Evolutionary conservation across 805 yeast genomes (phyloP).

Genomic region (Ogataea parapolymorpha): DNA sequence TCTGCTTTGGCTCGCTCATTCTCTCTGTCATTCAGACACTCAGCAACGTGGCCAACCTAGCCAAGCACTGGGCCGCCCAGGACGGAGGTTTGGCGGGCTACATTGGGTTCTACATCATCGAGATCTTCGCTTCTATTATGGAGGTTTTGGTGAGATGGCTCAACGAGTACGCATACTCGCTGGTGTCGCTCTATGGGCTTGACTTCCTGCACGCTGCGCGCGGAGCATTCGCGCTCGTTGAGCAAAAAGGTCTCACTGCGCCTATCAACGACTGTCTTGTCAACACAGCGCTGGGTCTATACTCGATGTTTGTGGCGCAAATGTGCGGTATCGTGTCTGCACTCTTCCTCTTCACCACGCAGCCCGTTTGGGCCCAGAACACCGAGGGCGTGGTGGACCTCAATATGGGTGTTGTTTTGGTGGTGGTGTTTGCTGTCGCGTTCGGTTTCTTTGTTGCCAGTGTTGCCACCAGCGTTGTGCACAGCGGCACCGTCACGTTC

Average conservation of each 20-base stretch:
- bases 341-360: slow-evolving; percentile 62
- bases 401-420: slow-evolving; percentile 38
- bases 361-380: slow-evolving; percentile 55
- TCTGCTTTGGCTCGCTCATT: slow-evolving; percentile 74
- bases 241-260: slow-evolving; percentile 79
- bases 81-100: slow-evolving; percentile 8
- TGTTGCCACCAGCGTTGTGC: slow-evolving; percentile 64
- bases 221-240: slow-evolving; percentile 70
- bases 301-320: slow-evolving; percentile 60
- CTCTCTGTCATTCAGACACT: slow-evolving; percentile 61
- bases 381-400: slow-evolving; percentile 20
- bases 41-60: slow-evolving; percentile 4
- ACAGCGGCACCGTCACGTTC: slow-evolving; percentile 77
- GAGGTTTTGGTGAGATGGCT: slow-evolving; percentile 56
- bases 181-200: slow-evolving; percentile 84
- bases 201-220: slow-evolving; percentile 69
- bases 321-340: slow-evolving; percentile 48
- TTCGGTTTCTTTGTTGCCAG: slow-evolving; percentile 71
- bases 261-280: slow-evolving; percentile 79
- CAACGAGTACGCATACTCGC: slow-evolving; percentile 86
- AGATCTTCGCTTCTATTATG: slow-evolving; percentile 31
- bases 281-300: slow-evolving; percentile 69
- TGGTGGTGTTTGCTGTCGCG: slow-evolving; percentile 39
- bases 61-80: slow-evolving; percentile 11
- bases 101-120: slow-evolving; percentile 8